Conservation (phyloP, 2,329 filamentous ascomycete genomes). For the Fusarium cicatricum region DNA sequence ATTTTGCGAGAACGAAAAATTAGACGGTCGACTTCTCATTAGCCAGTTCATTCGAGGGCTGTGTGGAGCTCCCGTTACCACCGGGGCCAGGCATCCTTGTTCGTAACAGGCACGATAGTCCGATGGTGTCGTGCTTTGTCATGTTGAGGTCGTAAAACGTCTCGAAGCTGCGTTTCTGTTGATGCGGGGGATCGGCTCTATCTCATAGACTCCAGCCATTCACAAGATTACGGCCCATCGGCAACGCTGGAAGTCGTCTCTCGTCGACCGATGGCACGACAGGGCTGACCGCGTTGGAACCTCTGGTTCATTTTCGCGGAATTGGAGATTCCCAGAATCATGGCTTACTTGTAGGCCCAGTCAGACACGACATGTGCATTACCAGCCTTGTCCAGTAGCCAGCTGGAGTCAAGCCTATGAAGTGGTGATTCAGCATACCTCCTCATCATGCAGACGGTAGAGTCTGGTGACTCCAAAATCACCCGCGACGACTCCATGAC, state of each 20-base stretch:
- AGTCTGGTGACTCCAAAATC: conserved; percentile 21
- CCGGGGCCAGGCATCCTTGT: conserved; percentile 6
- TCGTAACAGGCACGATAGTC: conserved; percentile 7
- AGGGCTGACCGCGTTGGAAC: conserved; percentile 1
- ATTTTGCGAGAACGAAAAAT: too few species aligned
- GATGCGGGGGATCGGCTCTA: conserved; percentile 2
- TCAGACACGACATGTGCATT: conserved; percentile 8
- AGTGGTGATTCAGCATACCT: conserved; percentile 26
- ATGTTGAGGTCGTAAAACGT: neutral
- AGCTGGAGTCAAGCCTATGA: neutral
- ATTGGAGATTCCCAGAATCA: neutral
- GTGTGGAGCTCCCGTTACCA: too few species aligned
- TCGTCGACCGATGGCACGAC: neutral
- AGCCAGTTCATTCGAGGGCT: too few species aligned
- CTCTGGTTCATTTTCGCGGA: neutral
- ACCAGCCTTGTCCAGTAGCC: too few species aligned
- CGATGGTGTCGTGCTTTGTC: conserved; percentile 5
- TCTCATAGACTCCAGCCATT: neutral
- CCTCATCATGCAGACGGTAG: neutral
- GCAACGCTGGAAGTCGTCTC: neutral
- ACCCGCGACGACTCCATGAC: conserved; percentile 17
- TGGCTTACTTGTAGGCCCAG: conserved; percentile 10
- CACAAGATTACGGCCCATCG: neutral
- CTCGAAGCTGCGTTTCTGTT: neutral
- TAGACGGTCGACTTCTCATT: too few species aligned